Evolutionary conservation across 208 protist species (phyloP), one percentile per base, ranked within the genome.

Genomic region (Trypanosoma platydactyli): DNA sequence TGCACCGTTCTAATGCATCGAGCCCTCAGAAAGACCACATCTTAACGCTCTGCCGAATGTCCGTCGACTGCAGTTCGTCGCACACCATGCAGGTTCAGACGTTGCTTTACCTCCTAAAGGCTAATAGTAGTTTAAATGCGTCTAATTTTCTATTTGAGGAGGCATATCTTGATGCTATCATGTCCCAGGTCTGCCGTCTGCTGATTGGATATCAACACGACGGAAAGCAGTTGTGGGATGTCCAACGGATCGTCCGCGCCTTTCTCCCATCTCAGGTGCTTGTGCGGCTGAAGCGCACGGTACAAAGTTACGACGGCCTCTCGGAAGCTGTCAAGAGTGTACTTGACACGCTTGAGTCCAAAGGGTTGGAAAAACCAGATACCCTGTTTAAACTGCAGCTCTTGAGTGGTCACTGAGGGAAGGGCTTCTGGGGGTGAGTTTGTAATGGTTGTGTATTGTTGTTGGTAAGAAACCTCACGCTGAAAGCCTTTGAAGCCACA

Each of bases 61-160:
- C 76, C 20, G 48, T 38, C 25, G 33, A 35, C 30, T 7, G 25
- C 15, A 33, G 42, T 12, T 9, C 29, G 29, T 15, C 40, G 48
- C 9, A 4, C 18, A 20, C 22, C 7, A 61, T 59, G 51, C 25
- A 51, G 6, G 65, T 64, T 30, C n/a, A 69, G n/a, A 64, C 48
- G 13, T 46, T 79, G 41, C 46, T 83, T n/a, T 67, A 75, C 38
- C 54, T 83, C 24, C 27, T 83, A 16, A 42, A 65, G 16, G 73
- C 73, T 5, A 79, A 79, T 54, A 59, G 45, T 16, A 44, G 33
- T 53, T n/a, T 56, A 12, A 20, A 5, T 6, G 50, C 65, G 11
- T 73, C 77, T 0, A 49, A 49, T 22, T 1, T 24, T 7, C 58
- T 82, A 1, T 82, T 77, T 65, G 53, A 67, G 40, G 42, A 52